These are phyloP conservation scores for Cytospora paraplurivora DNA, from an alignment of 2,329 filamentous ascomycete genomes.

Conservation along the genomic window DNA sequence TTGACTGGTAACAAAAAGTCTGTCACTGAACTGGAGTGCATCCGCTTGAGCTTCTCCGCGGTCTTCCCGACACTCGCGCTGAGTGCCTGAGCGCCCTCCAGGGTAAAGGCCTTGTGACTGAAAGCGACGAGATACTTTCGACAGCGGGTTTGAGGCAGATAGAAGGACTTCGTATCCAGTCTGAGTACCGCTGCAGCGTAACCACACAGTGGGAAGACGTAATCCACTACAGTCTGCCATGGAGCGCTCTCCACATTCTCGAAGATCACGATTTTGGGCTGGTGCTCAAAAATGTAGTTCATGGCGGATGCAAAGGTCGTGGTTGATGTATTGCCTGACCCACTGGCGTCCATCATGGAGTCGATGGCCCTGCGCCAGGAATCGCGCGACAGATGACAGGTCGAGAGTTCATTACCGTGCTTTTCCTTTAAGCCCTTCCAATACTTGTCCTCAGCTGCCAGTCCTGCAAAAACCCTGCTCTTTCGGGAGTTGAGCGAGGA, in stretches of 20 bases:
- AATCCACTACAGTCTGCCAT: slow-evolving; percentile 55
- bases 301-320: slow-evolving; percentile 34
- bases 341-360: slow-evolving; percentile 12
- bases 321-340: slow-evolving; percentile 26
- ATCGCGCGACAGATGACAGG: slow-evolving; percentile 43
- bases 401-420: slow-evolving; percentile 45
- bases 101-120: slow-evolving; percentile 42
- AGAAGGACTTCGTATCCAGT: slow-evolving; percentile 71
- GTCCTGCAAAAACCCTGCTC: slow-evolving; percentile 21
- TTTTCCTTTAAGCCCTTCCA: slow-evolving; percentile 52
- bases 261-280: slow-evolving; percentile 66
- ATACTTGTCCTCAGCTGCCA: not conserved
- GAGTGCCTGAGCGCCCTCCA: slow-evolving; percentile 33
- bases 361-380: slow-evolving; percentile 28
- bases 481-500: slow-evolving; percentile 61
- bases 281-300: slow-evolving; percentile 40
- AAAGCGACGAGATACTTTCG: slow-evolving; percentile 63
- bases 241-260: slow-evolving; percentile 69
- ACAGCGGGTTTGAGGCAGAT: slow-evolving; percentile 69
- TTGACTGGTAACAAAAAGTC: slow-evolving; percentile 61
- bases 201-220: slow-evolving; percentile 47
- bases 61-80: slow-evolving; percentile 45
- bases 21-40: slow-evolving; percentile 63
- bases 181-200: slow-evolving; percentile 55
- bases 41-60: slow-evolving; percentile 53